phyloP scores from a whole-genome alignment of 805 yeast species.

The Kockiozyma suomiensis region DNA sequence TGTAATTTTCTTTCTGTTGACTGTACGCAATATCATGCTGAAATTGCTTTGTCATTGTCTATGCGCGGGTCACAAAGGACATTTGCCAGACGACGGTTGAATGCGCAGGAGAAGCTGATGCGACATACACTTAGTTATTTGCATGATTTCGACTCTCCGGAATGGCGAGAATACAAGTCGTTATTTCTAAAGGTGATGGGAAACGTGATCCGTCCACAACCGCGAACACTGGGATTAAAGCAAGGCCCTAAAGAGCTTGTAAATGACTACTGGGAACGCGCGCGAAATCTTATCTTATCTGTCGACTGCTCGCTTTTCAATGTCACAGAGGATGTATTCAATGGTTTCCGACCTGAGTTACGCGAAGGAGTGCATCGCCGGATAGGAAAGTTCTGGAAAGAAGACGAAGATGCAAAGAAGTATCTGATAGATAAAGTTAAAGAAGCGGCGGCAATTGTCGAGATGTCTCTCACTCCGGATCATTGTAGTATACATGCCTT shows the following conservation, averaged over 20 bases:
- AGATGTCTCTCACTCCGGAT: slow-evolving; percentile 4
- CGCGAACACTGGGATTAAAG: not conserved
- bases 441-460: slow-evolving; percentile 12
- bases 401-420: not conserved
- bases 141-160: not conserved
- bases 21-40: too few relatives aligned
- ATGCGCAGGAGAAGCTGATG: too few relatives aligned
- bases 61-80: too few relatives aligned
- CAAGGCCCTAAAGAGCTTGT: not conserved
- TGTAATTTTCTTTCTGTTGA: too few relatives aligned
- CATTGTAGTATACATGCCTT: slow-evolving; percentile 1
- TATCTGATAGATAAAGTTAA: not conserved
- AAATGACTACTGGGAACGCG: slow-evolving; percentile 4
- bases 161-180: not conserved
- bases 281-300: not conserved
- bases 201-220: not conserved
- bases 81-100: too few relatives aligned
- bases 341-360: slow-evolving; percentile 6
- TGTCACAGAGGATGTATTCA: not conserved
- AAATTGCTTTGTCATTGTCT: too few relatives aligned
- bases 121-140: too few relatives aligned
- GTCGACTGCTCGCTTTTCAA: not conserved
- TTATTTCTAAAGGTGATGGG: not conserved
- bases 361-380: slow-evolving; percentile 7
- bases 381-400: not conserved